Evolutionary conservation across 208 protist genomes (phyloP).

Genomic region (Wallacemonas collosoma): DNA sequence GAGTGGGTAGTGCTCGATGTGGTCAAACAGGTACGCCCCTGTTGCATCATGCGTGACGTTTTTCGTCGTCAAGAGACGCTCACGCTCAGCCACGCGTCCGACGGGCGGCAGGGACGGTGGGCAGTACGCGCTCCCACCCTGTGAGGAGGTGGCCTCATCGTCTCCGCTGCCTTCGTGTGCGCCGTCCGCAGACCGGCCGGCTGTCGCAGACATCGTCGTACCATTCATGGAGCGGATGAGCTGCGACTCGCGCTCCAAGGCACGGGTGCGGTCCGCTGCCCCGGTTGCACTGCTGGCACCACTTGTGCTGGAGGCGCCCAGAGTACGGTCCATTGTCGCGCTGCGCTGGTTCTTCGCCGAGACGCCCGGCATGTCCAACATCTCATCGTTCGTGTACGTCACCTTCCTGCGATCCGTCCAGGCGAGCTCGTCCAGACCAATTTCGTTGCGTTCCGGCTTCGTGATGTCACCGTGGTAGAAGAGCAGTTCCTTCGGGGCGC

Average conservation of each 20-base stretch:
- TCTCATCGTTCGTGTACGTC: constrained; percentile 51
- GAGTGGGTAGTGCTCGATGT: constrained; percentile 65
- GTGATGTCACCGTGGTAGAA: constrained; percentile 86
- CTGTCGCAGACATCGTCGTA: constrained; percentile 14
- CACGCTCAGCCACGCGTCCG: constrained; percentile 57
- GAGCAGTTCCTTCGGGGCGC: constrained; percentile 70
- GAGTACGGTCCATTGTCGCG: constrained; percentile 33
- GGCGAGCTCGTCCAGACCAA: constrained; percentile 67
- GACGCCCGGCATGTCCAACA: constrained; percentile 68
- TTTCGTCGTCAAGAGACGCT: constrained; percentile 77
- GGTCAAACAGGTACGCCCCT: constrained; percentile 55
- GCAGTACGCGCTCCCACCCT: constrained; percentile 26
- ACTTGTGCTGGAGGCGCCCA: constrained; percentile 14
- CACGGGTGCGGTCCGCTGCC: constrained; percentile 15
- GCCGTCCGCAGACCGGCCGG: not conserved
- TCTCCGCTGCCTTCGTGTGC: not conserved
- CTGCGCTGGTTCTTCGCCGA: constrained; percentile 22
- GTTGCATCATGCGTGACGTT: constrained; percentile 80
- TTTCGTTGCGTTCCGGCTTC: constrained; percentile 44
- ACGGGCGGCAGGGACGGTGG: constrained; percentile 59
- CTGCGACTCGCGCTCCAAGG: constrained; percentile 14
- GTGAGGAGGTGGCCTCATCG: constrained; percentile 19
- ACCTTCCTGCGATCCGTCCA: constrained; percentile 51
- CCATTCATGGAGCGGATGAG: constrained; percentile 34
- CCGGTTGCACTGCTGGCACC: not conserved